Conservation (phyloP, 1,284 basidiomycete genomes). For the Austroboletus niveus region DNA sequence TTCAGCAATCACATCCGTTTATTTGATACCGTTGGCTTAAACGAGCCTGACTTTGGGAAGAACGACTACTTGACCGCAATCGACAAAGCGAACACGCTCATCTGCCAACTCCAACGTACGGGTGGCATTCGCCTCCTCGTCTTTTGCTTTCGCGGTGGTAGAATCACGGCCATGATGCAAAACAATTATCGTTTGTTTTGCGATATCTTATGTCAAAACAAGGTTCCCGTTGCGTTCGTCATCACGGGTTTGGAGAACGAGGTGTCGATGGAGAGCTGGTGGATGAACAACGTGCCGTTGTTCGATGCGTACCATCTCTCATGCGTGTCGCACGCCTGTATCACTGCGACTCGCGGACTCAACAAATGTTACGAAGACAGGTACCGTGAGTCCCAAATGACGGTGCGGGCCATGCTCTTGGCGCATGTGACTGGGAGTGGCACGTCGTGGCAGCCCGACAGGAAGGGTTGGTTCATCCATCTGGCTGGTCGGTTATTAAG, state of each 20-base stretch:
- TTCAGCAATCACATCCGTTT: slow-evolving; percentile 14
- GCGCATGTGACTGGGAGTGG: slow-evolving; percentile 6
- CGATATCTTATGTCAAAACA: slow-evolving; percentile 22
- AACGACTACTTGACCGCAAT: slow-evolving; percentile 18
- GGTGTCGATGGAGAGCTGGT: slow-evolving; percentile 26
- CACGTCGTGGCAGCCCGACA: slow-evolving; percentile 21
- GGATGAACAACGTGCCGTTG: slow-evolving; percentile 9
- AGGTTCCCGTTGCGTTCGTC: slow-evolving; percentile 26
- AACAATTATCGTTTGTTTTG: slow-evolving; percentile 27
- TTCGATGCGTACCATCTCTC: slow-evolving; percentile 12
- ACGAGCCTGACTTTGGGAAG: slow-evolving; percentile 18
- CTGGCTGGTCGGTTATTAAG: slow-evolving; percentile 21
- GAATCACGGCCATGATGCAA: slow-evolving; percentile 20
- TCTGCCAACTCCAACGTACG: slow-evolving; percentile 19
- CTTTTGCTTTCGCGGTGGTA: slow-evolving; percentile 27
- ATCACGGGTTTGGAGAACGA: slow-evolving; percentile 28
- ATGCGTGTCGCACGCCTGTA: slow-evolving; percentile 22
- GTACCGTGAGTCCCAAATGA: slow-evolving; percentile 17
- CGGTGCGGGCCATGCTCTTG: slow-evolving; percentile 19
- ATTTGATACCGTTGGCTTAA: slow-evolving; percentile 24
- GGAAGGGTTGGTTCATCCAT: slow-evolving; percentile 21
- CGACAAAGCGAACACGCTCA: slow-evolving; percentile 20
- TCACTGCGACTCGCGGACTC: slow-evolving; percentile 19
- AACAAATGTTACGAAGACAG: slow-evolving; percentile 8
- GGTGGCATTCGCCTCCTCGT: slow-evolving; percentile 27